A percentile compares a stretch with the other conserved stretches of the same genome.
Evolutionary conservation across 2,329 filamentous ascomycete genomes (phyloP).

Genomic region (Fragosphaeria purpurea): DNA sequence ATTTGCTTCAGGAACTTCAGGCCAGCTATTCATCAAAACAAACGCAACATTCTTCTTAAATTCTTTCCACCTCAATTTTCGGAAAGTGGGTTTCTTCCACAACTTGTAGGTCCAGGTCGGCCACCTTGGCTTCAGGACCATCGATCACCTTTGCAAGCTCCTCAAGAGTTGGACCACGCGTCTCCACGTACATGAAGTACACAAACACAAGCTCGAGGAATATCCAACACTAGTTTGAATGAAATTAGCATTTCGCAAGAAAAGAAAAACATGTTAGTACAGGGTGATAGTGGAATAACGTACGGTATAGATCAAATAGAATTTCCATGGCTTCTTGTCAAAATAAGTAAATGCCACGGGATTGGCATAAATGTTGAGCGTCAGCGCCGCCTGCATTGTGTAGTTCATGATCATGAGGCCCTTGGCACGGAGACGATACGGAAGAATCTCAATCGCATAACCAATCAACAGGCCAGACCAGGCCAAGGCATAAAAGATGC

Average conservation of each 20-base stretch:
- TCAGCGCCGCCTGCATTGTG: slow-evolving; percentile 42
- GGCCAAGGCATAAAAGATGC: slow-evolving; percentile 41
- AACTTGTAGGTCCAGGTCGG: slow-evolving; percentile 33
- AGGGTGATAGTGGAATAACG: not conserved
- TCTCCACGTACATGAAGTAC: slow-evolving; percentile 50
- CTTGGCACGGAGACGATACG: slow-evolving; percentile 41
- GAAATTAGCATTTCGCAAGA: too few relatives aligned
- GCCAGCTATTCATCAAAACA: too few relatives aligned
- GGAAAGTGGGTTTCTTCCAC: slow-evolving; percentile 28
- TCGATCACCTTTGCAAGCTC: slow-evolving; percentile 59
- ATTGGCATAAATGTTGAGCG: slow-evolving; percentile 45
- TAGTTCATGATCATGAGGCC: slow-evolving; percentile 48
- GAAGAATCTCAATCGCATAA: slow-evolving; percentile 41
- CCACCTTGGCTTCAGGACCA: slow-evolving; percentile 43
- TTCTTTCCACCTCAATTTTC: not conserved
- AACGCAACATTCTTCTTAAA: not conserved
- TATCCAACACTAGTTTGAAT: slow-evolving; percentile 35
- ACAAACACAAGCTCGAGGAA: slow-evolving; percentile 44
- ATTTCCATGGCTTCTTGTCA: slow-evolving; percentile 36
- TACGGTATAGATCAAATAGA: slow-evolving; percentile 47
- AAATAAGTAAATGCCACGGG: slow-evolving; percentile 42
- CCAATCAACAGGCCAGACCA: slow-evolving; percentile 48
- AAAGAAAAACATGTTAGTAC: not conserved
- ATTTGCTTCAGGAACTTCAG: too few relatives aligned
- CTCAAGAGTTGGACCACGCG: slow-evolving; percentile 53